Evolutionary conservation across 2,329 filamentous ascomycete genomes (phyloP).

Genomic region (Fusarium palustre): DNA sequence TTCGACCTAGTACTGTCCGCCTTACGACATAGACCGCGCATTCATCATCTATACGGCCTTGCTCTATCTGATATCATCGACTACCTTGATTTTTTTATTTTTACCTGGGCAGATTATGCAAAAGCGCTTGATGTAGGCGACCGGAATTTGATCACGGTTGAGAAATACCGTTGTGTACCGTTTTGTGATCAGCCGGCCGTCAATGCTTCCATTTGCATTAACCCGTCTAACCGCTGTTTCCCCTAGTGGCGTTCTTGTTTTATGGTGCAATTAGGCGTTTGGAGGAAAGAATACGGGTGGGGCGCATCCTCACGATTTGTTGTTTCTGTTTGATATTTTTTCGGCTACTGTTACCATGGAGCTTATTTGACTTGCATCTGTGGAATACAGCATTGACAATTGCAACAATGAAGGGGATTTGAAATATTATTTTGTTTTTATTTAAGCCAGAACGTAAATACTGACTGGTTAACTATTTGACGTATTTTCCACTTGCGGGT

Average conservation of each 20-base stretch:
- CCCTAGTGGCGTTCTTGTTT: conserved; percentile 36
- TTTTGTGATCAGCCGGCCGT: background rate
- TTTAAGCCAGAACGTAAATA: conserved; percentile 16
- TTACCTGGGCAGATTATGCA: background rate
- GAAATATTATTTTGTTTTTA: conserved; percentile 13
- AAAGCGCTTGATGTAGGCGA: too few species aligned
- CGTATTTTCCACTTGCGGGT: conserved; percentile 9
- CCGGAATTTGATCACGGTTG: background rate
- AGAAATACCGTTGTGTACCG: background rate
- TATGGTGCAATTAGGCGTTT: conserved; percentile 42
- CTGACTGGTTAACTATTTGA: conserved; percentile 22
- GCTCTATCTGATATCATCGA: conserved; percentile 27
- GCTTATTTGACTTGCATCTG: background rate
- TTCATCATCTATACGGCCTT: conserved; percentile 41
- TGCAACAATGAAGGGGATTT: conserved; percentile 4
- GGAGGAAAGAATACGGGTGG: conserved; percentile 18
- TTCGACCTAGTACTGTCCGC: conserved; percentile 14
- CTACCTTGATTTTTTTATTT: conserved; percentile 19
- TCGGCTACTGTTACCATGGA: conserved; percentile 13
- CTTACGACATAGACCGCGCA: conserved; percentile 39
- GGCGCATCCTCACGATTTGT: conserved; percentile 19
- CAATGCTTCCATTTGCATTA: background rate
- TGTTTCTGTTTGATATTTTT: conserved; percentile 3
- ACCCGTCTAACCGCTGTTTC: conserved; percentile 5
- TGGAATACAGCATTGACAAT: conserved; percentile 14